Evolutionary conservation across 2,329 filamentous ascomycete genomes (phyloP).

Genomic region (Pseudogymnoascus sp.): DNA sequence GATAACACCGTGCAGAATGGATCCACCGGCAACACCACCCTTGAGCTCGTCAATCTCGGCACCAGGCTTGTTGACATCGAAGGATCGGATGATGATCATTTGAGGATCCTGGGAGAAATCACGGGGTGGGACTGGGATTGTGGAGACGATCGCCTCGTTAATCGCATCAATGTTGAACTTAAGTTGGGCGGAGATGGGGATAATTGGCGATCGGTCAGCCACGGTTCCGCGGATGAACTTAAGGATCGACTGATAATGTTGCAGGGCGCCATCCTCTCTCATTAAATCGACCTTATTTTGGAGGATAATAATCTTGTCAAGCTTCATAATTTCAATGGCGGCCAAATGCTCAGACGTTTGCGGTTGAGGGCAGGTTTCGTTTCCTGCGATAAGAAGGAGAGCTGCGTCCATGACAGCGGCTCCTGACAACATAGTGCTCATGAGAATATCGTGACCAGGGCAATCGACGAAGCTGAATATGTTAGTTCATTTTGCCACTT

Average conservation of each 20-base stretch:
- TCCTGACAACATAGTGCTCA: constrained; percentile 99
- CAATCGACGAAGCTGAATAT: constrained; percentile 80
- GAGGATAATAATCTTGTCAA: constrained; percentile 98
- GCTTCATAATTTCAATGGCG: constrained; percentile 99
- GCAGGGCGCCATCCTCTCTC: constrained; percentile 85
- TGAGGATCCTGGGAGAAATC: constrained; percentile 89
- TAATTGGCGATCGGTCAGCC: constrained; percentile 87
- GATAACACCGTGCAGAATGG: constrained; percentile 90
- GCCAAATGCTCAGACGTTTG: constrained; percentile 98
- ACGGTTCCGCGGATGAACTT: constrained; percentile 98
- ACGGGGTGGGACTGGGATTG: constrained; percentile 82
- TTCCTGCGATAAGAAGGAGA: constrained; percentile 90
- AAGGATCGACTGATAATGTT: constrained; percentile 93
- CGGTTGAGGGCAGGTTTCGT: constrained; percentile 96
- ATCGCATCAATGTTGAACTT: constrained; percentile 99
- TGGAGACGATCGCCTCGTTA: constrained; percentile 91
- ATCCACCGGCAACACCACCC: constrained; percentile 96
- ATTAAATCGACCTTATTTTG: constrained; percentile 99
- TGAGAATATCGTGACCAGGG: constrained; percentile 99
- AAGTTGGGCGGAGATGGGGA: constrained; percentile 93
- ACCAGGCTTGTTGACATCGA: constrained; percentile 99
- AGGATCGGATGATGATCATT: constrained; percentile 99
- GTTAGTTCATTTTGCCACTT: constrained; percentile 18
- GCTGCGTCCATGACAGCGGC: constrained; percentile 99
- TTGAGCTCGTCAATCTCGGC: constrained; percentile 97